phyloP scores from a whole-genome alignment of 352 stramenopile species.

The Globisporangium polare region DNA sequence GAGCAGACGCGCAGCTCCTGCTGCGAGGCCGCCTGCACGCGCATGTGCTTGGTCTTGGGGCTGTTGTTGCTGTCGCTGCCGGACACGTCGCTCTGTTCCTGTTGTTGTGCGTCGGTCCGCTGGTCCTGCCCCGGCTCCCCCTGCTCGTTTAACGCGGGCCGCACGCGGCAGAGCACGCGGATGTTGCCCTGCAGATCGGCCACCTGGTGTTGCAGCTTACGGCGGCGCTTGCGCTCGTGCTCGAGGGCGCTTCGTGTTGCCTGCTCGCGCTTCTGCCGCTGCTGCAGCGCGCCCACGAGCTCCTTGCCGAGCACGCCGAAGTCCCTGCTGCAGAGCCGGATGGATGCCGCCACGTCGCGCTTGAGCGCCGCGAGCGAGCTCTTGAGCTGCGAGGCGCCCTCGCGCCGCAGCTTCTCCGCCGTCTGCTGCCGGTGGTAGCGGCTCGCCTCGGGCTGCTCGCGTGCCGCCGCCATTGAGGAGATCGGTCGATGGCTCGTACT shows the following conservation, averaged over 20 bases:
- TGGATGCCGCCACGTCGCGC: constrained; percentile 59
- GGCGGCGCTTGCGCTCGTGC: constrained; percentile 44
- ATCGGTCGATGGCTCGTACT: background rate
- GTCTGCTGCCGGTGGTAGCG: background rate
- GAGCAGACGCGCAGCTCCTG: constrained; percentile 25
- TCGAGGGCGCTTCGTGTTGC: constrained; percentile 33
- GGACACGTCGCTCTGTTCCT: background rate
- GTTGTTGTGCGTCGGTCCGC: constrained; percentile 11
- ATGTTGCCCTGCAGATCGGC: constrained; percentile 55
- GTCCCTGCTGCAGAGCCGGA: constrained; percentile 67
- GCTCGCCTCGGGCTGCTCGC: background rate
- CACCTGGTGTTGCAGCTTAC: constrained; percentile 40
- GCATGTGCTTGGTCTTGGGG: constrained; percentile 12
- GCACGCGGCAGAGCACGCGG: constrained; percentile 79
- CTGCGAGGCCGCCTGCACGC: constrained; percentile 22
- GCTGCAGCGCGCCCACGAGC: constrained; percentile 43
- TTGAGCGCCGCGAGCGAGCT: constrained; percentile 41
- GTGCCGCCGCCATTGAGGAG: background rate
- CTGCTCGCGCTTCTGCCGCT: constrained; percentile 31
- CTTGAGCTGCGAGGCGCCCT: constrained; percentile 33
- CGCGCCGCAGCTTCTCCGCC: constrained; percentile 13
- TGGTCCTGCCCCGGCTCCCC: constrained; percentile 16
- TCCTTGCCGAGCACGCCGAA: constrained; percentile 65
- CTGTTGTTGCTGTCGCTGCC: constrained; percentile 10
- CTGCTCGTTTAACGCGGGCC: constrained; percentile 27